Base-by-base conservation (phyloP, 768 basidiomycete genomes). In the Pisolithus microcarpus region DNA sequence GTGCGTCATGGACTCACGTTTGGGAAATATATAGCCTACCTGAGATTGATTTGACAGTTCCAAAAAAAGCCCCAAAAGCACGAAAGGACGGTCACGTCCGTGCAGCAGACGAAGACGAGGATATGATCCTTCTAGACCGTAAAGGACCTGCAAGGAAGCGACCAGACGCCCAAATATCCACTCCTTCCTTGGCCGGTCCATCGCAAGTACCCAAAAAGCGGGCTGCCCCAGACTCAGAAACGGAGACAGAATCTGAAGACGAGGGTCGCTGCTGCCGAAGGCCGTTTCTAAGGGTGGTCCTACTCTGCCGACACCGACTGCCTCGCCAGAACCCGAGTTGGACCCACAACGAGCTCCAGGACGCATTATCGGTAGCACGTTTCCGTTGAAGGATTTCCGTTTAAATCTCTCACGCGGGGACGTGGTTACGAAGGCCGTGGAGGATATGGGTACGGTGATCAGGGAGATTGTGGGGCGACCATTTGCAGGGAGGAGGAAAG, bases 341-440 rank as follows among this genome's bases (percentile, higher is more conserved):
- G 77, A 82, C 51, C 72, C 72, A 15, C 79, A 77, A 26, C 76
- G 79, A 11, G 80, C 78, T 15, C 76, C 80, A 0, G 87, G 87
- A 5, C 72, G 88, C 44, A 85, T 94, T 48, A 80, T 95, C 37
- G 87, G 89, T 7, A 78, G 74, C 37, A 80, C 83, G 0, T 73
- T 75, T 56, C 92, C 92, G 1, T 70, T 94, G 47, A 71, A 72
- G 43, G 92, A 95, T 65, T 96, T 94, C 70, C 70, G 72, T 53
- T 71, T 75, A 58, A 87, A 89, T 61, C 69, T 88, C 31, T 75
- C 72, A 24, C 76, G 76, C 48, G 90, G 89, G 0, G 91, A 91
- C 64, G 70, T 91, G 18, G 88, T 93, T 37, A 80, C 77, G 13
- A 91, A 94, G 67, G 91, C 90, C 0, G 85, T 91, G 7, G 82